A percentile compares a stretch with the other conserved stretches of the same genome.
These are phyloP conservation scores for Dioscorea alata DNA, from an alignment of 106 monocot genomes.

Conservation along the genomic window DNA sequence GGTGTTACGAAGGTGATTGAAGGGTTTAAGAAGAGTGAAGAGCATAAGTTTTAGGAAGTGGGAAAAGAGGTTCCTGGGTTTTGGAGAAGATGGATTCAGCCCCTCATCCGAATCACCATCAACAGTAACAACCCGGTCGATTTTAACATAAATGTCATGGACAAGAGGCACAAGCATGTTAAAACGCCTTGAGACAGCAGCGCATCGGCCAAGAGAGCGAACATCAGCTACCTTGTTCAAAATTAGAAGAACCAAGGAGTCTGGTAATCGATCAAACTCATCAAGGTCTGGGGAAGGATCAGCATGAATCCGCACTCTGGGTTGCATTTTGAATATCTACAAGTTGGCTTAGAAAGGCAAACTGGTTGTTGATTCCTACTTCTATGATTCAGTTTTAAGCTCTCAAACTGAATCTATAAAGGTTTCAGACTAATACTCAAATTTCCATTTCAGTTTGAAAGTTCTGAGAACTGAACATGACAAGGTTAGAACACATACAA, in stretches of 20 bases:
- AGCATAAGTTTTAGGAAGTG: slow-evolving; percentile 62
- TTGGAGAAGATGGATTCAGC: slow-evolving; percentile 29
- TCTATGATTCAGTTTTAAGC: background rate
- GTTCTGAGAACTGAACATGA: background rate
- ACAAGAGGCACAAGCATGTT: slow-evolving; percentile 59
- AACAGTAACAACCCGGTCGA: slow-evolving; percentile 63
- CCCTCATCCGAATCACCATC: slow-evolving; percentile 67
- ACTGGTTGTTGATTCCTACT: background rate
- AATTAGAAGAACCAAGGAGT: slow-evolving; percentile 64
- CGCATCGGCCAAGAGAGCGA: slow-evolving; percentile 68
- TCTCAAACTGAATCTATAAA: background rate
- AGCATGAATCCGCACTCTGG: slow-evolving; percentile 47
- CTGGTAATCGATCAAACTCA: slow-evolving; percentile 60
- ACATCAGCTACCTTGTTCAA: slow-evolving; percentile 76
- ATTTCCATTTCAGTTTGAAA: background rate
- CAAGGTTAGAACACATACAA: background rate
- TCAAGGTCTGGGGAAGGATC: slow-evolving; percentile 31
- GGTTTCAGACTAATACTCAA: background rate
- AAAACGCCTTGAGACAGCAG: slow-evolving; percentile 65
- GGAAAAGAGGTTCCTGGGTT: slow-evolving; percentile 54
- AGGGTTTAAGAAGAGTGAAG: slow-evolving; percentile 52
- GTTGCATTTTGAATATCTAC: slow-evolving; percentile 34
- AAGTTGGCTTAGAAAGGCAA: background rate
- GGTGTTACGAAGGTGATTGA: slow-evolving; percentile 42
- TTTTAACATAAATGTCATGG: slow-evolving; percentile 64